Evolutionary conservation across 495 filamentous ascomycete genomes (phyloP), one percentile per base, ranked within the genome.

Genomic region (Haplographium delicatum): DNA sequence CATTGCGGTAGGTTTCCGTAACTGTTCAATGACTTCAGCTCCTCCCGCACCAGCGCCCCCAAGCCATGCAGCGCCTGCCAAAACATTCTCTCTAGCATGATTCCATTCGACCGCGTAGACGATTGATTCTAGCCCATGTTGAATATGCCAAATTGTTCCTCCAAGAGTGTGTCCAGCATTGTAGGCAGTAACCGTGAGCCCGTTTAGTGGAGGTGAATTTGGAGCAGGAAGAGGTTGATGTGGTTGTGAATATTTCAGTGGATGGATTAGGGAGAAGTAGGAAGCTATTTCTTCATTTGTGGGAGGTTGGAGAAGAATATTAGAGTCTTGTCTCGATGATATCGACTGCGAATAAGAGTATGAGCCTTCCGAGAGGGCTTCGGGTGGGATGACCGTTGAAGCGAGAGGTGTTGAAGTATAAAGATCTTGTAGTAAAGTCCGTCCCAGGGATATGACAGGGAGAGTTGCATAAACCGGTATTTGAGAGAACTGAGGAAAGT

Each of bases 61-160:
- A 35, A 99, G 77, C 88, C 93, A 96, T 15, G 91, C 88, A 30
- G 93, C 94, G 50, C 91, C 93, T 2, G 91, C 80, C 34, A 94
- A 79, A 10, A 96, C 88, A 71, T 95, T 94, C 65, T 99, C 93
- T 41, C 88, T 78, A 9, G 82, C 86, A 63, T 96, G 89, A 59
- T 96, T 96, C 93, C 94, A 99, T 59, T 97, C 91, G 11, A 96
- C 85, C 1, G 94, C 91, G 56, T 99, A 96, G 10, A 97, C 91
- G 30, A 99, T 93, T 1, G 89, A 95, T 63, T 99, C 93, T 63
- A 96, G 77, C 1, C 90, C 90, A 72, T 97, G 90, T 50, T 96
- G 93, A 54, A 99, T 89, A 62, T 97, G 91, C 93, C 93, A 99
- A 68, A 99, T 95, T 22, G 93, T 95, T 51, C 93, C 93, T 58